Evolutionary conservation across 768 basidiomycete genomes (phyloP).

Genomic region (Tremella yokohamensis): DNA sequence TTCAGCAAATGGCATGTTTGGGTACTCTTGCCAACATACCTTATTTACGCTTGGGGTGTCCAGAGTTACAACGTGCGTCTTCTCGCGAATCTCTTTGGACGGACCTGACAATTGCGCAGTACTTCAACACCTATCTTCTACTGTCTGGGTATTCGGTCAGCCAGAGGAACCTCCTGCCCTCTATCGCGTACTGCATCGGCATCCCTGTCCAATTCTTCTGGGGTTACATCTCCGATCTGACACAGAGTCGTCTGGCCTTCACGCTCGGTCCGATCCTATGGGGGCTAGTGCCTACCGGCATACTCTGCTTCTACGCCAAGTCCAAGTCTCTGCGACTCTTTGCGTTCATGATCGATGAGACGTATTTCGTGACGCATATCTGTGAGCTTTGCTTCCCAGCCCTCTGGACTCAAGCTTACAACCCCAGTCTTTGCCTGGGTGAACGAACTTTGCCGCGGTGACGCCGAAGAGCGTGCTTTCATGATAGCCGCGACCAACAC

Average conservation of each 20-base stretch:
- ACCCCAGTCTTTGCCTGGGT: constrained; percentile 1
- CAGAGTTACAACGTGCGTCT: too few species aligned
- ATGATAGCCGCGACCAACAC: constrained; percentile 12
- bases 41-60: too few species aligned
- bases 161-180: constrained; percentile 20
- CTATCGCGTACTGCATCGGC: constrained; percentile 2
- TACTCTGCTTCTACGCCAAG: constrained; percentile 3
- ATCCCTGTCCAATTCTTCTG: constrained; percentile 8
- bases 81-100: neutral
- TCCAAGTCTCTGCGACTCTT: neutral
- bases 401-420: too few species aligned
- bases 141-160: constrained; percentile 12
- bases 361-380: constrained; percentile 9
- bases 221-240: constrained; percentile 6
- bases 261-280: neutral
- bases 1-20: too few species aligned
- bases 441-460: constrained; percentile 1
- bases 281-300: constrained; percentile 6
- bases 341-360: constrained; percentile 10
- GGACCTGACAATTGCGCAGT: constrained; percentile 1
- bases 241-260: neutral
- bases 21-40: too few species aligned
- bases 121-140: constrained; percentile 18
- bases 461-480: constrained; percentile 18
- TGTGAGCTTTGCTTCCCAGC: neutral